A percentile compares a stretch with the other conserved stretches of the same genome.
Evolutionary conservation across 2,329 filamentous ascomycete genomes (phyloP).

Genomic region (Pyrenochaeta sp.): DNA sequence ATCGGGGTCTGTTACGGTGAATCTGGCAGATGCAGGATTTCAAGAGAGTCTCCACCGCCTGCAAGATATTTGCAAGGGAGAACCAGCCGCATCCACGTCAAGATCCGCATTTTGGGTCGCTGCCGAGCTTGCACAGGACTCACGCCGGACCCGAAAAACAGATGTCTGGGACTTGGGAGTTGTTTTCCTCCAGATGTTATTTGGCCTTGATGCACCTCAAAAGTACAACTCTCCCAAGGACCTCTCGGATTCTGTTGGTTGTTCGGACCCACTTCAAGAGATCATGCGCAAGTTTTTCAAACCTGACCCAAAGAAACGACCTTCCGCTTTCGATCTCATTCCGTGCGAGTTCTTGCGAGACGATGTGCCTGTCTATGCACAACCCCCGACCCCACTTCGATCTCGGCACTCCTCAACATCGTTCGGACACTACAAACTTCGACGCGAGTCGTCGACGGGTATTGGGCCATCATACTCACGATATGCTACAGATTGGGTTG

Average conservation of each 20-base stretch:
- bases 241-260: constrained; percentile 72
- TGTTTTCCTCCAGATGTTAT: constrained; percentile 91
- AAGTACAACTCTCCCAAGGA: constrained; percentile 81
- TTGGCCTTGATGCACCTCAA: constrained; percentile 78
- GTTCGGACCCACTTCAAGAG: constrained; percentile 80
- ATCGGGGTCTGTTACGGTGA: constrained; percentile 71
- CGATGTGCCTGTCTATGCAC: constrained; percentile 54
- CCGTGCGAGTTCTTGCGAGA: constrained; percentile 64
- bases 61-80: constrained; percentile 60
- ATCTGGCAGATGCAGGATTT: constrained; percentile 77
- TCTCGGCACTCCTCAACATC: constrained; percentile 49
- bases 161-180: constrained; percentile 97
- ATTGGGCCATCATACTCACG: constrained; percentile 65
- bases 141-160: constrained; percentile 71
- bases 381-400: constrained; percentile 40
- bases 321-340: constrained; percentile 78
- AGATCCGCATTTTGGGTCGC: constrained; percentile 85
- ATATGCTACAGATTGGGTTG: constrained; percentile 88
- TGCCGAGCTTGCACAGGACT: constrained; percentile 73
- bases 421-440: constrained; percentile 38
- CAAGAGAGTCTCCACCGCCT: constrained; percentile 72
- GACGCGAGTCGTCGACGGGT: constrained; percentile 46
- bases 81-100: constrained; percentile 64
- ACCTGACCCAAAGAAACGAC: constrained; percentile 80
- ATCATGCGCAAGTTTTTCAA: constrained; percentile 86